These are phyloP conservation scores for Penicillium carneum DNA, from an alignment of 2,329 filamentous ascomycete genomes.

Conservation along the genomic window DNA sequence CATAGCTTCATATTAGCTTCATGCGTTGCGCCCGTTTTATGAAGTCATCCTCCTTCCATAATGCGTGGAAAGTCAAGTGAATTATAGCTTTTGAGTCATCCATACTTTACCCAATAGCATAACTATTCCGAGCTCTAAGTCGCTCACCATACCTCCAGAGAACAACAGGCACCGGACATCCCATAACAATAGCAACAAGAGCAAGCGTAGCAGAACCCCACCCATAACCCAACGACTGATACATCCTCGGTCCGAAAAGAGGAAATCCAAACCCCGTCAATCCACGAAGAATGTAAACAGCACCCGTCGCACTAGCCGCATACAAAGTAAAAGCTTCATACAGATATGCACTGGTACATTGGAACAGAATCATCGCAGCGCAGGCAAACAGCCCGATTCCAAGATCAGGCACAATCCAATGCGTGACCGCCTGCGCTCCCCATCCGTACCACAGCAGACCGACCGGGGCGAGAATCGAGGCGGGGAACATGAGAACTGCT, in stretches of 20 bases:
- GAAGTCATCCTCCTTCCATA: background rate
- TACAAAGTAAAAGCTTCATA: conserved; percentile 54
- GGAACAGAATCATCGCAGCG: conserved; percentile 48
- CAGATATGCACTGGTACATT: conserved; percentile 47
- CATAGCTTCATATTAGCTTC: background rate
- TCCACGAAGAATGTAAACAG: conserved; percentile 55
- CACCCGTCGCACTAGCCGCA: conserved; percentile 57
- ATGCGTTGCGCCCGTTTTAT: background rate
- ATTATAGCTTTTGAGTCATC: background rate
- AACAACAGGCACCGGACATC: conserved; percentile 50
- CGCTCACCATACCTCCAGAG: conserved; percentile 54
- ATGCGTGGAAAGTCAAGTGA: background rate
- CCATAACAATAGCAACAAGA: conserved; percentile 47
- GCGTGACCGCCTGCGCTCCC: conserved; percentile 53
- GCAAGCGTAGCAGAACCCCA: conserved; percentile 57
- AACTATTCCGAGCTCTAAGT: conserved; percentile 1
- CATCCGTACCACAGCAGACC: conserved; percentile 63
- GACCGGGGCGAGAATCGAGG: conserved; percentile 57
- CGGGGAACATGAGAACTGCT: conserved; percentile 63
- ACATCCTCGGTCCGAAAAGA: conserved; percentile 56
- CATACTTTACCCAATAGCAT: background rate
- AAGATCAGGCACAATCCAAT: conserved; percentile 61
- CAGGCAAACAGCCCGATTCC: conserved; percentile 56
- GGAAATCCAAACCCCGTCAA: conserved; percentile 60
- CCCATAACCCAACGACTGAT: conserved; percentile 44